These are phyloP conservation scores for Darksidea phi DNA, from an alignment of 495 filamentous ascomycete species.

Conservation along the genomic window DNA sequence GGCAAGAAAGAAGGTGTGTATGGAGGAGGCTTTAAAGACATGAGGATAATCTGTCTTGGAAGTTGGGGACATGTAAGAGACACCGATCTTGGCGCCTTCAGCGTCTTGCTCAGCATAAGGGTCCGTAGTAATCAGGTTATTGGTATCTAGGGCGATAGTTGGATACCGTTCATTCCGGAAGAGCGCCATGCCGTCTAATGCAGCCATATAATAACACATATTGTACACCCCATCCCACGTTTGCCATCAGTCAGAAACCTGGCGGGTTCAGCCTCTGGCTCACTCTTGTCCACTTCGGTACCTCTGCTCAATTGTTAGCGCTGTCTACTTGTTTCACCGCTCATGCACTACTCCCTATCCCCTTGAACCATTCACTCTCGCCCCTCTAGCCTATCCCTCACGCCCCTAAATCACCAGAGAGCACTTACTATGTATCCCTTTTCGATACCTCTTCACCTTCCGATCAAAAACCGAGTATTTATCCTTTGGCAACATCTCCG, in stretches of 20 bases:
- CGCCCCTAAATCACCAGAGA: not conserved
- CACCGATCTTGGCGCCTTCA: too few relatives aligned
- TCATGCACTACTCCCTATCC: not conserved
- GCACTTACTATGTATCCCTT: conserved; percentile 90
- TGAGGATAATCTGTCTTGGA: not conserved
- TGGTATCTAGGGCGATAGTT: too few relatives aligned
- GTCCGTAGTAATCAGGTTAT: too few relatives aligned
- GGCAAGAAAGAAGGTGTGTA: not conserved
- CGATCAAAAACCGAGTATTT: conserved; percentile 98
- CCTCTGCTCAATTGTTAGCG: conserved; percentile 20
- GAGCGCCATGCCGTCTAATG: not conserved
- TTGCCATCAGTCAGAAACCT: conserved; percentile 14
- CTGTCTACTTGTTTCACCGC: not conserved
- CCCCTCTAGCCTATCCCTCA: not conserved
- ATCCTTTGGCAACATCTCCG: conserved; percentile 92
- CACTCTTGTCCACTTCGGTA: conserved; percentile 36
- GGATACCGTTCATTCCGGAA: too few relatives aligned
- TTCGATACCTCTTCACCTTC: conserved; percentile 92
- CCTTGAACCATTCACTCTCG: not conserved
- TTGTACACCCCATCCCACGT: conserved; percentile 12
- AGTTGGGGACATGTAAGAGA: too few relatives aligned
- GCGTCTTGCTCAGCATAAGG: too few relatives aligned
- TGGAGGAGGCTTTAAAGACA: not conserved
- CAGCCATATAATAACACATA: conserved; percentile 13
- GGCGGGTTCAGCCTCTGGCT: conserved; percentile 36